Base-by-base conservation (phyloP, 768 basidiomycete genomes). In the Lactarius vividus region DNA sequence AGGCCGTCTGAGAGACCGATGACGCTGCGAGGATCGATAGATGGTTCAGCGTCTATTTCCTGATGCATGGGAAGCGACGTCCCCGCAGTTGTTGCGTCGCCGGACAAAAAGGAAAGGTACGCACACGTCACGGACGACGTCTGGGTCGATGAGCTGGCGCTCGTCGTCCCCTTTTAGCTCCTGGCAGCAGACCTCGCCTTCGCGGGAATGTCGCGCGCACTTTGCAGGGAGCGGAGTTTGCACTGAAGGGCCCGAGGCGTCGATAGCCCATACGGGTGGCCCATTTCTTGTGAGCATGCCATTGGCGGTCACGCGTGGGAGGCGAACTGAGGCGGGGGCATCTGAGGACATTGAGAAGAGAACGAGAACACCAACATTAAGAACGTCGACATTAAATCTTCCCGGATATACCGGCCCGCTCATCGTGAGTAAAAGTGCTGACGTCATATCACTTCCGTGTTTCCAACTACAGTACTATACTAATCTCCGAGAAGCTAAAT, bases 1-100 rank as follows among this genome's bases (percentile, higher is more conserved):
- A 95, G 79, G 8, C 94, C 93, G 71, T 95, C 93, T 0, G 90
- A 91, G 10, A 94, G 85, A n/a, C 94, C 94, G 67, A 94, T 94
- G 56, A 95, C 84, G 57, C 92, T 93, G 72, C 15, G 52, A 39
- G 20, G 9, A 46, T 23, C 8, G 20, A 26, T 6, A 23, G 16
- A 28, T 10, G 7, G 35, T 53, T 58, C 15, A 46, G 58, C 31
- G 31, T 16, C 37, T 28, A 26, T 49, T 40, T 46, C 42, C n/a
- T 7, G 67, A 54, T 67, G 65, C 15, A 23, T 9, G 29, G 35
- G 61, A 28, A 59, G n/a, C 31, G 55, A 23, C 63, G n/a, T 10
- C 10, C 39, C 59, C 37, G 28, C 28, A 66, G 26, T 71, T 53
- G 39, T 52, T 64, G 46, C 61, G 60, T 49, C 37, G 9, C 29